Evolutionary conservation across 1,139 yeast species (phyloP).

Genomic region (Candida buenavistaensis): DNA sequence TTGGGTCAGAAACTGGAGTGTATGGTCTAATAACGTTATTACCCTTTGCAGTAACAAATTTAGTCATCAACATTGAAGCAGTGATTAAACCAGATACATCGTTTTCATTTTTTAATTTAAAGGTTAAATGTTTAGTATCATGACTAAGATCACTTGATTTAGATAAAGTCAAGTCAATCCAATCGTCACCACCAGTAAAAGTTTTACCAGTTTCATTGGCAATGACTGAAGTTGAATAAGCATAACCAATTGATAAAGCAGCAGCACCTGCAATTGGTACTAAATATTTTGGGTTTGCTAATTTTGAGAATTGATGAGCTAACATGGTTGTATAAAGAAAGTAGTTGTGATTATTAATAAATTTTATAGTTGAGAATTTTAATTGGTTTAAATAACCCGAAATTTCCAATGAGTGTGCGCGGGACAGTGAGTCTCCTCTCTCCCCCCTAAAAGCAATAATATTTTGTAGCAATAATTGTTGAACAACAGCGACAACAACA

Average conservation of each 20-base stretch:
- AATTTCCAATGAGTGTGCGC: too few species aligned
- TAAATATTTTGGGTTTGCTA: slow-evolving; percentile 24
- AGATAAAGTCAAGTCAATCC: slow-evolving; percentile 79
- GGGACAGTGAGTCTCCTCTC: too few species aligned
- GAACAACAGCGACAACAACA: too few species aligned
- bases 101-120: slow-evolving; percentile 68
- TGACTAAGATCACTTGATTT: slow-evolving; percentile 56
- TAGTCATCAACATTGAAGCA: slow-evolving; percentile 81
- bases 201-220: slow-evolving; percentile 54
- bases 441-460: too few species aligned
- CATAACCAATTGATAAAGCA: slow-evolving; percentile 55
- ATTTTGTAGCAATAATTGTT: neutral
- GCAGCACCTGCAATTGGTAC: slow-evolving; percentile 41
- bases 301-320: slow-evolving; percentile 11
- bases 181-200: slow-evolving; percentile 68
- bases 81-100: slow-evolving; percentile 75
- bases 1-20: slow-evolving; percentile 81
- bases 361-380: slow-evolving; percentile 2
- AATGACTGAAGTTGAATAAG: slow-evolving; percentile 35
- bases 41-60: slow-evolving; percentile 82
- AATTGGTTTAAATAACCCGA: slow-evolving; percentile 7
- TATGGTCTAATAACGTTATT: slow-evolving; percentile 92
- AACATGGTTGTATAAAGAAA: slow-evolving; percentile 7
- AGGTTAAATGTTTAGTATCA: slow-evolving; percentile 69
- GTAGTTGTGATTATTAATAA: neutral